phyloP scores from a whole-genome alignment of 768 basidiomycete genomes.

The Termitomyces sp. region DNA sequence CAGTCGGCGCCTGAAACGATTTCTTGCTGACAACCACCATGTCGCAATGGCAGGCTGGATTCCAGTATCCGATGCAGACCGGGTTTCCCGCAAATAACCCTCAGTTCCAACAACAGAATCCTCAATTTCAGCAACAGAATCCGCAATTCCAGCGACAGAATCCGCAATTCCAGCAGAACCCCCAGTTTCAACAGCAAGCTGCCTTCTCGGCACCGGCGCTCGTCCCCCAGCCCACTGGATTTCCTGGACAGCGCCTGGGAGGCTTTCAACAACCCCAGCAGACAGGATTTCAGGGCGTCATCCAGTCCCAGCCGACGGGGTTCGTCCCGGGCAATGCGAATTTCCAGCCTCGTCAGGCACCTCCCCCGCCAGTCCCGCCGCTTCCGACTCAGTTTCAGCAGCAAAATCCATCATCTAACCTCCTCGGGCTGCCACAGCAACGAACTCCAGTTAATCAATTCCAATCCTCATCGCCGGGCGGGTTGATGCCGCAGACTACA shows the following conservation, averaged over 20 bases:
- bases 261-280: constrained; percentile 58
- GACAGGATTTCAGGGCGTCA: constrained; percentile 40
- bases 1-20: constrained; percentile 19
- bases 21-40: constrained; percentile 34
- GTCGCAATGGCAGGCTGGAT: constrained; percentile 74
- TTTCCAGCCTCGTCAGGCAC: constrained; percentile 30
- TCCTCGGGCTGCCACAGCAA: constrained; percentile 32
- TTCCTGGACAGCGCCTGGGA: constrained; percentile 33
- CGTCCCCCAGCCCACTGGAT: constrained; percentile 60
- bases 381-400: constrained; percentile 59
- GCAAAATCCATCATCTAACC: constrained; percentile 27
- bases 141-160: not conserved
- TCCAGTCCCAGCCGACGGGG: constrained; percentile 51
- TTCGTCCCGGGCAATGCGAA: constrained; percentile 29
- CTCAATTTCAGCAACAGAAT: not conserved
- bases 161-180: constrained; percentile 19
- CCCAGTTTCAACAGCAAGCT: constrained; percentile 23
- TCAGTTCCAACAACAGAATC: not conserved
- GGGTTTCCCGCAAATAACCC: constrained; percentile 43
- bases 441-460: constrained; percentile 43
- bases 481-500: constrained; percentile 47
- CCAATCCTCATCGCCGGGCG: constrained; percentile 50
- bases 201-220: constrained; percentile 35
- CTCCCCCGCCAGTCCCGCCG: constrained; percentile 55
- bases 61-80: constrained; percentile 71